Evolutionary conservation across 2,329 filamentous ascomycete species (phyloP).

Genomic region (Fusarium incarnatum): DNA sequence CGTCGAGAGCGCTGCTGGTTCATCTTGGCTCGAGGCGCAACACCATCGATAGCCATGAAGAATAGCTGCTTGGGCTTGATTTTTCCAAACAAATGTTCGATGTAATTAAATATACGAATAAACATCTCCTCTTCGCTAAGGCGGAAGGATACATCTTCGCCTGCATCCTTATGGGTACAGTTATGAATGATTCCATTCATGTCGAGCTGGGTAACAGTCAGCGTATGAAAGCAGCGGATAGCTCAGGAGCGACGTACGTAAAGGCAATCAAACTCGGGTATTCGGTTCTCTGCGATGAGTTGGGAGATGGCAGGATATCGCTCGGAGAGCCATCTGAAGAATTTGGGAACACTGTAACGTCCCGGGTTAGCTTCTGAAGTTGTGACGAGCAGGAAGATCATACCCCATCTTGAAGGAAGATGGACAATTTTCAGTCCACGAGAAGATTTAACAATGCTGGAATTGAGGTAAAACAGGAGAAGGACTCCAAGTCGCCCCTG

Average conservation of each 20-base stretch:
- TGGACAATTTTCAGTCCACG: slow-evolving; percentile 42
- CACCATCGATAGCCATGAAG: slow-evolving; percentile 99
- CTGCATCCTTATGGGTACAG: slow-evolving; percentile 95
- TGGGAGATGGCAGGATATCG: slow-evolving; percentile 98
- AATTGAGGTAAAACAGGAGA: slow-evolving; percentile 14
- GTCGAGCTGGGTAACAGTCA: slow-evolving; percentile 69
- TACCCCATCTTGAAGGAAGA: slow-evolving; percentile 49
- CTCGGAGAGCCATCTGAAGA: slow-evolving; percentile 99
- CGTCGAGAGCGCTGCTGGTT: slow-evolving; percentile 97
- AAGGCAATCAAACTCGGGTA: slow-evolving; percentile 97
- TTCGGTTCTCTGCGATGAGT: slow-evolving; percentile 97
- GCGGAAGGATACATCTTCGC: slow-evolving; percentile 87
- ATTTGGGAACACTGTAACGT: slow-evolving; percentile 76
- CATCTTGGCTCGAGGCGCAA: slow-evolving; percentile 98
- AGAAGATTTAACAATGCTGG: slow-evolving; percentile 17
- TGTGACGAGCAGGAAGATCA: background rate
- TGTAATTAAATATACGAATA: slow-evolving; percentile 99
- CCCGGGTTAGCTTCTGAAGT: slow-evolving; percentile 30
- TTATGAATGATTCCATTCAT: slow-evolving; percentile 99
- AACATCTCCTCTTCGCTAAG: slow-evolving; percentile 99
- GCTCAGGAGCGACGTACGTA: slow-evolving; percentile 68
- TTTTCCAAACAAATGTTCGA: slow-evolving; percentile 97
- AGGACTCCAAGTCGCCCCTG: slow-evolving; percentile 22
- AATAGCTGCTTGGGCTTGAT: slow-evolving; percentile 99
- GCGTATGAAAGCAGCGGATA: slow-evolving; percentile 33